Evolutionary conservation across 805 yeast genomes (phyloP), one percentile per base, ranked within the genome.

Genomic region (Candida alai): DNA sequence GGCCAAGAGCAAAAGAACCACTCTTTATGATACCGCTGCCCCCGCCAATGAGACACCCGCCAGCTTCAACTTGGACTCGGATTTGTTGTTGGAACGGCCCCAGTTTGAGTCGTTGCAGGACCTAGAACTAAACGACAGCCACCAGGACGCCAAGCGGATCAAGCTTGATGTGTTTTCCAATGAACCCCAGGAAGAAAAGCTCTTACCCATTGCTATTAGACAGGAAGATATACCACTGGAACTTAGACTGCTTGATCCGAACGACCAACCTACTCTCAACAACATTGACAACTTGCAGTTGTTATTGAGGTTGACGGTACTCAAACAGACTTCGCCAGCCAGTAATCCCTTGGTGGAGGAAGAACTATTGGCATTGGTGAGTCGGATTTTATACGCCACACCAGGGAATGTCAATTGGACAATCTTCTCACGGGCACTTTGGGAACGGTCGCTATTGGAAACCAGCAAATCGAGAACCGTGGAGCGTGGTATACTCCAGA

Each of bases 401-500:
- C 60, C 63, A 4, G 42, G 38, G 8, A 15, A 42, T 3, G 70
- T 74, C 12, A 83, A 85, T 55, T 88, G 96, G 88, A 60, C 84
- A 1, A 56, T 90, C 3, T 87, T 80, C 49, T 76, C 89, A 2
- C 70, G 89, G 42, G 84, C 95, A 0, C 63, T 93, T 28, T 93
- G 97, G 96, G 84, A 82, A 50, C 75, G 97, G 54, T 86, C 96
- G 6, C 48, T 84, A 14, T 64, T 89, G 23, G 98, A 93, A 55
- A 75, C 95, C 0, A 70, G 72, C 32, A 80, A 78, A 44, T 78
- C 95, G 1, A 80, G 84, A 52, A 90, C 97, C 1, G 81, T 90
- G 16, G 97, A 93, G 60, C 74, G 98, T 54, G 97, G 97, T 32
- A 79, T 89, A 4, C 66, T 93, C 33, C 98, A 93, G 59, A 80